Evolutionary conservation across 345 rosid genomes (phyloP), one percentile per base, ranked within the genome.

Genomic region (Jatropha curcas): DNA sequence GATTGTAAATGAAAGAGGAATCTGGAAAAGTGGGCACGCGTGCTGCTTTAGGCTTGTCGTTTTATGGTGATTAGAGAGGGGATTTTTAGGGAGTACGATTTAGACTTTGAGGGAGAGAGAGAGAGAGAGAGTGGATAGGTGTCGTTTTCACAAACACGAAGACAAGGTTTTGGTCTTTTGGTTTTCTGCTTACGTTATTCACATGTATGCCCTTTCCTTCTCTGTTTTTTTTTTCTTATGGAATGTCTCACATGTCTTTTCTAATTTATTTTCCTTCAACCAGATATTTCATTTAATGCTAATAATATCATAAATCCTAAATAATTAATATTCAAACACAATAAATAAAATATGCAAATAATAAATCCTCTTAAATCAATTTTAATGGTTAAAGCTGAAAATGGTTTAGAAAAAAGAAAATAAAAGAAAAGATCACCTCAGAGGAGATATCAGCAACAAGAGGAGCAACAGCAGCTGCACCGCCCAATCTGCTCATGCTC

Each of bases 401-500:
- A n/a, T n/a, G n/a, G n/a, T n/a, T n/a, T n/a, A n/a, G n/a, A n/a
- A n/a, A n/a, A n/a, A n/a, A n/a, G n/a, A n/a, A n/a, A n/a, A n/a
- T n/a, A n/a, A n/a, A n/a, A n/a, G n/a, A 33, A 39, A 12, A 30
- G 45, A 41, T 76, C 73, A 94, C 98, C 91, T 92, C 93, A 0
- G 97, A 82, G 56, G 97, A 82, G 39, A 89, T 78, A 77, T 90
- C 93, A 68, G 93, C 88, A 69, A 92, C 93, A 7, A 87, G 89
- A 17, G 98, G 97, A 77, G 94, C 93, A 73, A 76, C 97, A 58
- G 92, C 89, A 0, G 91, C 89, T 0, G 91, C 98, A 60, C 91
- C 97, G 45, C 98, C 97, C 69, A 94, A 80, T 76, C 98, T 86
- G 77, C 98, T 94, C 97, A 92, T 83, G 86, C 98, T 92, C 79